phyloP scores from a whole-genome alignment of 164 flowering plant species.

The Vitis amurensis region DNA sequence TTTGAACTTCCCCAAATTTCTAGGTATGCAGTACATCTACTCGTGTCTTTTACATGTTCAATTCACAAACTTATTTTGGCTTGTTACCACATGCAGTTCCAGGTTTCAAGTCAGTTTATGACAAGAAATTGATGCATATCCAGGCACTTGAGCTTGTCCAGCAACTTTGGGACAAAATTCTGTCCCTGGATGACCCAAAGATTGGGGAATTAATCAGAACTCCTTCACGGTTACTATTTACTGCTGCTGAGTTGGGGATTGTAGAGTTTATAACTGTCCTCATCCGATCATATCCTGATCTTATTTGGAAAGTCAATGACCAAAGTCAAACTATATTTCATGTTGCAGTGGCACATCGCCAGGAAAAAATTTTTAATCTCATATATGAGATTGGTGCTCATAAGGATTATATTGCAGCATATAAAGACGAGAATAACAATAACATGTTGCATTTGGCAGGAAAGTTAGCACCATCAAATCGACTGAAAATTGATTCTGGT shows the following conservation, averaged over 20 bases:
- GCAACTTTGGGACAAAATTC: constrained; percentile 9
- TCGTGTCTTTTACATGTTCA: no score
- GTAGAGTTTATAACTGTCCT: constrained; percentile 15
- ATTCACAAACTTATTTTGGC: no score
- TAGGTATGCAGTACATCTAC: no score
- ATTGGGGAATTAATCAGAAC: constrained; percentile 7
- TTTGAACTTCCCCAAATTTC: no score
- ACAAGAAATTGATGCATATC: constrained; percentile 1
- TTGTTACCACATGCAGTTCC: no score
- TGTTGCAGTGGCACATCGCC: constrained; percentile 16
- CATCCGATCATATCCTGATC: constrained; percentile 21
- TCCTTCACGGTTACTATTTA: constrained; percentile 11
- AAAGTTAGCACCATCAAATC: constrained; percentile 22
- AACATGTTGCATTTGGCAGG: constrained; percentile 42
- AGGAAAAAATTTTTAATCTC: constrained; percentile 18
- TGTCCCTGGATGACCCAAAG: constrained; percentile 3
- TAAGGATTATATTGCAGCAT: constrained; percentile 12
- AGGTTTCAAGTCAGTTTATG: background rate
- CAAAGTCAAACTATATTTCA: constrained; percentile 17
- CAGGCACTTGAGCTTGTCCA: constrained; percentile 14
- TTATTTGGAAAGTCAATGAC: constrained; percentile 15
- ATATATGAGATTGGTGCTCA: constrained; percentile 17
- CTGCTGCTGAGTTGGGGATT: constrained; percentile 21
- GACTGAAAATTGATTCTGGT: constrained; percentile 26
- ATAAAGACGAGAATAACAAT: constrained; percentile 8